A percentile compares a stretch with the other conserved stretches of the same genome.
phyloP scores from a whole-genome alignment of 306 rosid species.

The Vicia sativa region DNA sequence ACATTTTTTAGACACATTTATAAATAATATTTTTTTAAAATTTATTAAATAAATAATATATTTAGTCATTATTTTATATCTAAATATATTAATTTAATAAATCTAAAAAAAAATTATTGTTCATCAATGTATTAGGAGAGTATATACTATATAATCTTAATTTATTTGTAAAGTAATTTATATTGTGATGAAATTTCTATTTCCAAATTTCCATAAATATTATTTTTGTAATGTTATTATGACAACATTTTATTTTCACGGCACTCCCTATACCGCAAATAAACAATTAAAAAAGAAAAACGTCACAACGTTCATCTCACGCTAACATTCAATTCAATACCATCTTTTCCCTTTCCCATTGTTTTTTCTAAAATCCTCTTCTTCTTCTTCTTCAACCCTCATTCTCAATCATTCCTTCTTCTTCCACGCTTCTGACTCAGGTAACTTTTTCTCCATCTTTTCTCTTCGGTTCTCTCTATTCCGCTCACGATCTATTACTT shows the following conservation, averaged over 20 bases:
- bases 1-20: no score
- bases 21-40: no score
- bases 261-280: no score
- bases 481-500: slow-evolving; percentile 42
- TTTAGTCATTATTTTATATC: no score
- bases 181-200: no score
- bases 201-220: no score
- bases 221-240: not conserved
- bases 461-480: not conserved
- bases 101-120: no score
- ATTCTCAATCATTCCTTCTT: slow-evolving; percentile 7
- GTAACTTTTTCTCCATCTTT: slow-evolving; percentile 12
- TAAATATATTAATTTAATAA: no score
- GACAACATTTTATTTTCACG: slow-evolving; percentile 7
- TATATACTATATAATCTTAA: no score
- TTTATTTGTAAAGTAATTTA: no score
- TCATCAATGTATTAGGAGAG: no score
- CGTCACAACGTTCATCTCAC: slow-evolving; percentile 33
- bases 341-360: not conserved
- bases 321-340: slow-evolving; percentile 33
- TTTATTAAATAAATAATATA: no score
- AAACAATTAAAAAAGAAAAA: not conserved
- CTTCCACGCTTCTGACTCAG: slow-evolving; percentile 19
- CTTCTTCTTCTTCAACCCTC: slow-evolving; percentile 12
- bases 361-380: slow-evolving; percentile 12